Conservation (phyloP, 192 early-diverging fungal species). For the Thoreauomyces humboldtii region DNA sequence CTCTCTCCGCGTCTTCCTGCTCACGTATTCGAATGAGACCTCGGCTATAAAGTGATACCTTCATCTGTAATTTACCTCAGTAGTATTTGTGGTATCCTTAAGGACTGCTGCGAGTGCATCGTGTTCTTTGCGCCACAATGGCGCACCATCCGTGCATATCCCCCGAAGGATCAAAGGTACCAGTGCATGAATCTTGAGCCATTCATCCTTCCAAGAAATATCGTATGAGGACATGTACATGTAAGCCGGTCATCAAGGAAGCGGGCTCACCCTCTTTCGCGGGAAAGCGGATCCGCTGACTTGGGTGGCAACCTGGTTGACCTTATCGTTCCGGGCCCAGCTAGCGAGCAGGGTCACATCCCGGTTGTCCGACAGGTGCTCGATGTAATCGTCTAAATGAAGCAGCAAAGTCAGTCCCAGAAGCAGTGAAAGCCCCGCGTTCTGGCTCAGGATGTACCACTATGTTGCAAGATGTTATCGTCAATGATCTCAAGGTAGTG, state of each 20-base stretch:
- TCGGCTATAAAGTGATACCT: not conserved
- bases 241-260: not conserved
- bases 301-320: conserved; percentile 36
- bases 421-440: not conserved
- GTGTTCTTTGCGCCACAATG: not conserved
- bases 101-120: not conserved
- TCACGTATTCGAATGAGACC: not conserved
- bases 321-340: conserved; percentile 39
- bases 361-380: conserved; percentile 64
- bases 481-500: conserved; percentile 11
- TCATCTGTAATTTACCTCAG: not conserved
- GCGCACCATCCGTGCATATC: conserved; percentile 7
- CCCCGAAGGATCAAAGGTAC: conserved; percentile 36
- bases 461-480: not conserved
- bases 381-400: conserved; percentile 39
- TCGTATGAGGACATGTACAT: conserved; percentile 31
- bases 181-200: conserved; percentile 36
- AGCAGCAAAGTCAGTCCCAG: not conserved
- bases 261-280: not conserved
- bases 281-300: conserved; percentile 25
- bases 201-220: conserved; percentile 20
- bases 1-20: not conserved
- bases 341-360: conserved; percentile 67
- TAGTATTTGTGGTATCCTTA: not conserved
- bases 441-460: not conserved